Evolutionary conservation across 192 early-diverging fungal genomes (phyloP).

Genomic region (Dissophora ornata): DNA sequence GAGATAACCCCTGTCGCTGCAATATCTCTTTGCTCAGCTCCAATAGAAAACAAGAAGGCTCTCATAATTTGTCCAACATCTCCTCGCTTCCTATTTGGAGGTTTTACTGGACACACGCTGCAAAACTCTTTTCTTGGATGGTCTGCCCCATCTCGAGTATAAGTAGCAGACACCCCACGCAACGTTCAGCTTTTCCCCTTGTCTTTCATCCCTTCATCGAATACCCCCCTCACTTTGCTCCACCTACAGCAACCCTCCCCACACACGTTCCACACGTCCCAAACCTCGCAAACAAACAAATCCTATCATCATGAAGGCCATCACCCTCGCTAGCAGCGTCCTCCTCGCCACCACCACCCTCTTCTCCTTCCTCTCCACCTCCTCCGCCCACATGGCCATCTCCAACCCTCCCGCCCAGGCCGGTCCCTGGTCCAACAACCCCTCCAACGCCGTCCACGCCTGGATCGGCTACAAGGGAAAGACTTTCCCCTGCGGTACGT

Average conservation of each 20-base stretch:
- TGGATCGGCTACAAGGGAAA: conserved; percentile 24
- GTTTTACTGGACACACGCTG: neutral
- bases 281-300: neutral
- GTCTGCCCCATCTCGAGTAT: neutral
- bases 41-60: no score
- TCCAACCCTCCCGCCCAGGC: conserved; percentile 24
- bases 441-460: conserved; percentile 7
- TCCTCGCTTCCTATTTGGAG: no score
- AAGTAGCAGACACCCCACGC: neutral
- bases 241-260: no score
- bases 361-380: conserved; percentile 11
- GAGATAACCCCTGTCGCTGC: no score
- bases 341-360: conserved; percentile 4
- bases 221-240: neutral
- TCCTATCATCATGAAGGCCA: conserved; percentile 8
- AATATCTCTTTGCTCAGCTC: no score
- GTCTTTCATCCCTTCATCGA: neutral
- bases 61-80: no score
- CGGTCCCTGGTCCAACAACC: conserved; percentile 28
- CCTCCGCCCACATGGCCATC: conserved; percentile 35
- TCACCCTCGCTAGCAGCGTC: conserved; percentile 6
- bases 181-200: neutral
- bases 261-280: no score
- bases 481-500: conserved; percentile 25
- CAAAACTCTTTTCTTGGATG: neutral